Evolutionary conservation across 1,284 basidiomycete species (phyloP), one percentile per base, ranked within the genome.

Genomic region (Pulchroboletus neoregius): DNA sequence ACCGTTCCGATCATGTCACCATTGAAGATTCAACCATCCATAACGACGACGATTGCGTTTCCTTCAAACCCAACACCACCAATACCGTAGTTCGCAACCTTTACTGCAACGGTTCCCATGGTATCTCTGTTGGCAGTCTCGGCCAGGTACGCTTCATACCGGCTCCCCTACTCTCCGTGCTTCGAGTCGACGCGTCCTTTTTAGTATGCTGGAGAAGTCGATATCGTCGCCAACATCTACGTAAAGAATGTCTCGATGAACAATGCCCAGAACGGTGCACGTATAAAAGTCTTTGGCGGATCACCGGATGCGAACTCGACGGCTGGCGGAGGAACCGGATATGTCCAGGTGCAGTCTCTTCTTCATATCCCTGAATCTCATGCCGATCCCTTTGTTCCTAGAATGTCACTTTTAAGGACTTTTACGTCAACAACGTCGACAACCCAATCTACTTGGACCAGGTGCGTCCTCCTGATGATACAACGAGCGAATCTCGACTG

Each of bases 191-290:
- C n/a, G 6, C 12, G 1, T 27, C 26, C 4, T 12, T 35, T 42
- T 22, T 12, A 79, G 58, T 77, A 74, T 58, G 63, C 68, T 6
- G 73, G 73, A n/a, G 61, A 69, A 49, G 70, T 66, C 43, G 75
- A 78, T 52, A 72, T 78, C 39, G 73, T 78, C 35, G 63, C 69
- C 37, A 71, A 78, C 58, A 60, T 79, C 43, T 62, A 62, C 18
- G 69, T 71, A 27, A 63, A 58, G 13, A 72, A 78, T 52, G 66
- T 78, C 51, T 63, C 62, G 7, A 76, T 78, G 70, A 62, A 67
- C 18, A 75, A 76, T 48, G 71, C 73, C 4, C 63, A 75, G 44
- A 75, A 78, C 50, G 75, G 73, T 1, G 74, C 75, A 0, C 71
- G 73, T 28, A 78, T 78, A 66, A 78, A 79, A 58, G 70, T 72